Base-by-base conservation (phyloP, 805 yeast species). In the Saturnispora quitensis region DNA sequence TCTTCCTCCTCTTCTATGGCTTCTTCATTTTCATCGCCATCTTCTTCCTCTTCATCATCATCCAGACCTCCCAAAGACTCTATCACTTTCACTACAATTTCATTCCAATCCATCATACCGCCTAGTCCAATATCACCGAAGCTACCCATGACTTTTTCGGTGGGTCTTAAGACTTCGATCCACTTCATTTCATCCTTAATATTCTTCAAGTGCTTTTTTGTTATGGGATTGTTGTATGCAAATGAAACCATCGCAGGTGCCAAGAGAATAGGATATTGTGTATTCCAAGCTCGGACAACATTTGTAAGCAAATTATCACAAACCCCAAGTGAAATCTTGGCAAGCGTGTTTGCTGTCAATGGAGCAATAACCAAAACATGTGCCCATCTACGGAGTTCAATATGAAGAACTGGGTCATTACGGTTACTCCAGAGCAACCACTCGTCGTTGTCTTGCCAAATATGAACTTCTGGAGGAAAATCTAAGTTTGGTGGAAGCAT, bases 31-130 rank as follows among this genome's bases (percentile, higher is more conserved):
- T 57, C 61, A 10, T 59, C 28, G 34, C 15, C 34, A 31, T 10
- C 34, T 31, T 31, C 34, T 63, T 67, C 69, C 0, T 75, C 79
- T 1, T 77, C 80, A 9, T 76, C 81, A 4, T 76, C 80, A 3
- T 73, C 80, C 6, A 77, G 79, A 0, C 69, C 71, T 49, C 65
- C 66, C 0, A 82, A 82, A 5, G 82, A 82, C 58, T 73, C 61
- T 3, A 77, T 81, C 46, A 79, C 71, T 55, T 68, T 72, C 58
- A 77, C 78, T 38, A 78, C 84, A 50, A 79, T 72, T 60, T 79
- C 84, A 60, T 79, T 79, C 77, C 80, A 78, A 57, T 79, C 83
- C 82, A 78, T 78, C 84, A 79, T 79, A 50, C 84, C 84, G 13
- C 84, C 83, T 82, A 79, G 76, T 17, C 83, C 84, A 50, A 79